phyloP scores from a whole-genome alignment of 805 yeast genomes.

The Nadsonia fulvescens region DNA sequence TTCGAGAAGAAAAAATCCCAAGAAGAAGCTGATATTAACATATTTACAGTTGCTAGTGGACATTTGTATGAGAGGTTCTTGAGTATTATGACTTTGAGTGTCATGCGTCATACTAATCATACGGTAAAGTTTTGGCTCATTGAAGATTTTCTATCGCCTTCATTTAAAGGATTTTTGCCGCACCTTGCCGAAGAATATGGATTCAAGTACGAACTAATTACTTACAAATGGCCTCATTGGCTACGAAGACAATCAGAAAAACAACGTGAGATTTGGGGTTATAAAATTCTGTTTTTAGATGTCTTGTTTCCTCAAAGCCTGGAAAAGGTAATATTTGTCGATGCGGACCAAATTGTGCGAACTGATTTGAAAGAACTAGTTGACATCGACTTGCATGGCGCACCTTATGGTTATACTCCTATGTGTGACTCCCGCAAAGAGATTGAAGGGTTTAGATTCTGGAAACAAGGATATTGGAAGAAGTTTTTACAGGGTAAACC shows the following conservation, averaged over 20 bases:
- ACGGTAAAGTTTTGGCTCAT: slow-evolving; percentile 73
- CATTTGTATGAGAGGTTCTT: slow-evolving; percentile 57
- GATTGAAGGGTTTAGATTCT: slow-evolving; percentile 74
- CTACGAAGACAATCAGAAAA: slow-evolving; percentile 58
- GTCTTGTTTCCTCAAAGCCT: slow-evolving; percentile 68
- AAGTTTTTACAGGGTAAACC: slow-evolving; percentile 35
- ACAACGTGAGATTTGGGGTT: slow-evolving; percentile 74
- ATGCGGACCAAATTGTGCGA: slow-evolving; percentile 69
- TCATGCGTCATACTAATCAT: slow-evolving; percentile 43
- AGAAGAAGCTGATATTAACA: slow-evolving; percentile 64
- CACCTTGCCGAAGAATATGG: slow-evolving; percentile 36
- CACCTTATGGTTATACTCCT: slow-evolving; percentile 76
- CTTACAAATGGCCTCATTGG: slow-evolving; percentile 90
- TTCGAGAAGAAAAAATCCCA: slow-evolving; percentile 14
- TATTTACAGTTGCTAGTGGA: slow-evolving; percentile 73
- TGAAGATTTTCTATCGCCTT: slow-evolving; percentile 62
- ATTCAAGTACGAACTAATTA: slow-evolving; percentile 59
- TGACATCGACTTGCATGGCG: slow-evolving; percentile 53
- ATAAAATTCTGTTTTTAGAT: slow-evolving; percentile 72
- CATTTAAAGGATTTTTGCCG: slow-evolving; percentile 45
- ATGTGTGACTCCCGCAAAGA: slow-evolving; percentile 69
- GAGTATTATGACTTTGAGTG: slow-evolving; percentile 67
- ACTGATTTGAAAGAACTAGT: slow-evolving; percentile 54
- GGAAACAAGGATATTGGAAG: slow-evolving; percentile 90
- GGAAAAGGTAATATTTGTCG: slow-evolving; percentile 65